Evolutionary conservation across 176 grass and related monocot genomes (phyloP), one percentile per base, ranked within the genome.

Genomic region (Miscanthus lutarioriparius): DNA sequence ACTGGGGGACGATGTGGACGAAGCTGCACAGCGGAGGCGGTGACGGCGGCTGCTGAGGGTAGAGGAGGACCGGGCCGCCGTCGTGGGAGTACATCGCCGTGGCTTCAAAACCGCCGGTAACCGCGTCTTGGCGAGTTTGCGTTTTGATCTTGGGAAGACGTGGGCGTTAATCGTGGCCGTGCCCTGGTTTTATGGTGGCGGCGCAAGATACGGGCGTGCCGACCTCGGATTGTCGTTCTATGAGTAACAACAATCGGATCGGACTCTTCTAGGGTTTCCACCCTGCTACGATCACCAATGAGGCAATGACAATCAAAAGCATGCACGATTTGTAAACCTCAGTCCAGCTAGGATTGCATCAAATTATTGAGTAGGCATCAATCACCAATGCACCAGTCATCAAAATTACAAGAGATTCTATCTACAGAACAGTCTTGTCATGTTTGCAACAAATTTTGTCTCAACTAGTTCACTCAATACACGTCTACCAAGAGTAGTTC

Each of bases 351-450:
- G 17, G 17, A 59, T 54, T 35, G 16, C 22, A 77, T 44, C 47
- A 78, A 25, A 59, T 48, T 79, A 79, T 63, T 70, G 26, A 79
- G 23, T 2, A 64, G 16, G 9, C 39, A 73, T 36, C 76, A 63
- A 74, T 41, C 67, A 80, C 33, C 76, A 80, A 86, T 62, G 70
- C 70, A 74, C 0, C 39, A 77, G 62, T 48, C 75, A 61, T 54
- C 61, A 48, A 33, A 85, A 63, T 77, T 77, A 71, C 83, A 86
- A 35, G 23, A 41, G 15, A 16, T 23, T 43, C 43, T 72, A 82
- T 86, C 72, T 82, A 86, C 78, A 82, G 2, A 64, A 13, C 7
- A 89, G n/a, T 23, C 77, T 75, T 41, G 26, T 19, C 64, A 86
- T 78, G 54, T 64, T 6, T n/a, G 58, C 14, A 41, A 77, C 26